Percentiles rank a stretch among this genome's conserved stretches.
Evolutionary conservation across 2,329 filamentous ascomycete species (phyloP).

Genomic region (Juglanconis oblonga): DNA sequence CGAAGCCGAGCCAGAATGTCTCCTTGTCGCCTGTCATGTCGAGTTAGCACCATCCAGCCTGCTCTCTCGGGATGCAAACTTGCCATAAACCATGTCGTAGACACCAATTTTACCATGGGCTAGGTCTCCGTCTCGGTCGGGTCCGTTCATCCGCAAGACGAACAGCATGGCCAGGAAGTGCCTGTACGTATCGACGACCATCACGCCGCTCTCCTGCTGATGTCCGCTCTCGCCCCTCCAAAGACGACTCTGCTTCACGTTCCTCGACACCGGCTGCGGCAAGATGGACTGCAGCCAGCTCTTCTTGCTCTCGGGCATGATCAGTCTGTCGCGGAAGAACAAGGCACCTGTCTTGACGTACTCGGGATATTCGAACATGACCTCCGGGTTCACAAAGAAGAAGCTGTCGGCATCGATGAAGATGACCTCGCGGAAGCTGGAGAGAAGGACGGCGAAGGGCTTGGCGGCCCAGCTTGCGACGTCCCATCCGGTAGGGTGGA

Average conservation of each 20-base stretch:
- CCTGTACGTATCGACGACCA: constrained; percentile 44
- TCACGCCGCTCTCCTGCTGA: constrained; percentile 43
- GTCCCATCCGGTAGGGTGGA: constrained; percentile 41
- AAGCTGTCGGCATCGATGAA: constrained; percentile 45
- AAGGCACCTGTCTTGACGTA: constrained; percentile 40
- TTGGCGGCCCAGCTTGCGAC: constrained; percentile 44
- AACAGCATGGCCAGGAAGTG: constrained; percentile 42
- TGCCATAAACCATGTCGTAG: constrained; percentile 45
- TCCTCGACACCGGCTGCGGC: constrained; percentile 38
- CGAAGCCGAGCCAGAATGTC: constrained; percentile 48
- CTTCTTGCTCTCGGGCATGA: constrained; percentile 35
- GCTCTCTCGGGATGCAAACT: constrained; percentile 10
- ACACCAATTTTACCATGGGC: constrained; percentile 35
- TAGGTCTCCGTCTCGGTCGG: constrained; percentile 39
- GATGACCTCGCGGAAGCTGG: constrained; percentile 44
- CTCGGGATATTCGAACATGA: constrained; percentile 39
- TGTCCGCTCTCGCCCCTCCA: constrained; percentile 36
- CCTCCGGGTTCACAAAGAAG: constrained; percentile 40
- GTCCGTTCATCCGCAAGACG: constrained; percentile 38
- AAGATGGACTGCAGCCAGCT: constrained; percentile 40
- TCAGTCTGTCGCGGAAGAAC: constrained; percentile 44
- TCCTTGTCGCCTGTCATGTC: constrained; percentile 41
- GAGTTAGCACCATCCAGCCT: neutral
- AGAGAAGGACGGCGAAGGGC: constrained; percentile 43
- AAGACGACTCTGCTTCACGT: constrained; percentile 34